Percentiles rank a stretch among this genome's conserved stretches.
phyloP scores from a whole-genome alignment of 2,329 filamentous ascomycete species.

The Grosmannia penicillata region DNA sequence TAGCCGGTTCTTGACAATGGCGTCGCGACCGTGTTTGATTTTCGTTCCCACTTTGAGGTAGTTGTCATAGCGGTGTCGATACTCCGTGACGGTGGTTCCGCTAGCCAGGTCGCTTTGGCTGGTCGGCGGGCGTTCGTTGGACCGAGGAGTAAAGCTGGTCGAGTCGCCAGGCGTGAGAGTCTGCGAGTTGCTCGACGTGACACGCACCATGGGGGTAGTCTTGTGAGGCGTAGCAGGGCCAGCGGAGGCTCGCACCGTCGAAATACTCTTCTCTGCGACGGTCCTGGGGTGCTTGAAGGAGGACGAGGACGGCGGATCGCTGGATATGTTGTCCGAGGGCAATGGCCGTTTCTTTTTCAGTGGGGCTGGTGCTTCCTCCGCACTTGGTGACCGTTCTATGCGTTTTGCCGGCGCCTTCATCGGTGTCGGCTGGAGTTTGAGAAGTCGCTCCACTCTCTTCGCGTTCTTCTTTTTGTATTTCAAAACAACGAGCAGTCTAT shows the following conservation, averaged over 20 bases:
- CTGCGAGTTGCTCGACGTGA: constrained; percentile 37
- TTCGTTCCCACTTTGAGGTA: constrained; percentile 29
- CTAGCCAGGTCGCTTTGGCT: constrained; percentile 17
- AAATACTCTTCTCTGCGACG: constrained; percentile 23
- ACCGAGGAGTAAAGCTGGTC: constrained; percentile 25
- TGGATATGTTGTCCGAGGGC: constrained; percentile 14
- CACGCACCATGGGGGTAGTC: constrained; percentile 34
- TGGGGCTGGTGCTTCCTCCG: constrained; percentile 23
- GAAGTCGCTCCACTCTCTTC: constrained; percentile 29
- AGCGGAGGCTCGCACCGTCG: constrained; percentile 14
- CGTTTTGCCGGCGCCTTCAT: constrained; percentile 20
- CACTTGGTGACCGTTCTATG: constrained; percentile 24
- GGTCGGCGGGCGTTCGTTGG: constrained; percentile 22
- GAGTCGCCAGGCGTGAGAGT: constrained; percentile 34
- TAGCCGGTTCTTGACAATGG: constrained; percentile 18
- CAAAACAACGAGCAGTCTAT: constrained; percentile 25
- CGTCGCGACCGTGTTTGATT: constrained; percentile 41
- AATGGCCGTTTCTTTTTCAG: constrained; percentile 35
- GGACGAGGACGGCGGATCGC: constrained; percentile 14
- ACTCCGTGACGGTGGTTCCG: constrained; percentile 13
- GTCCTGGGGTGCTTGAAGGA: constrained; percentile 17
- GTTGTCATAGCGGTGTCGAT: constrained; percentile 21
- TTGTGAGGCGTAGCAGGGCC: constrained; percentile 37
- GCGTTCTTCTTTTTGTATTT: constrained; percentile 32
- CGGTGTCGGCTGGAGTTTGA: constrained; percentile 28